Conservation (phyloP, 106 monocot species). For the Dioscorea dumetorum region DNA sequence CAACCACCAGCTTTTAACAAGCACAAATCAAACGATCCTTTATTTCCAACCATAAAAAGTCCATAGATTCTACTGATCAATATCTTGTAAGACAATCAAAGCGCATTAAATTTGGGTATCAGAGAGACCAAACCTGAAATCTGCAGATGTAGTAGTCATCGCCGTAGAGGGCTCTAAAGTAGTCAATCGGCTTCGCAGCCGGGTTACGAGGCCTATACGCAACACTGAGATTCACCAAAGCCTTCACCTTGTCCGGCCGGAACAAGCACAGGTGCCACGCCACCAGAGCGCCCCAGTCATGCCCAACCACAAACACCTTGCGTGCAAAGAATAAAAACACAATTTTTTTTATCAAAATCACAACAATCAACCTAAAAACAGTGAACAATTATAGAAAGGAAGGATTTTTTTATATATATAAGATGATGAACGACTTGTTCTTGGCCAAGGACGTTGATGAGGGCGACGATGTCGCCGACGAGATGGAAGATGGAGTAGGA, state of each 20-base stretch:
- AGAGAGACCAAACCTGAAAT: slow-evolving; percentile 33
- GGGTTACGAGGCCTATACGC: slow-evolving; percentile 18
- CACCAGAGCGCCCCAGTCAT: slow-evolving; percentile 60
- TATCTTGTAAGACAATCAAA: no score
- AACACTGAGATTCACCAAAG: slow-evolving; percentile 45
- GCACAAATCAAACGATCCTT: no score
- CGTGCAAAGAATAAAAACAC: not conserved
- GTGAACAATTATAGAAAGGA: slow-evolving; percentile 1
- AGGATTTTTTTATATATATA: not conserved
- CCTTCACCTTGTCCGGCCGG: slow-evolving; percentile 53
- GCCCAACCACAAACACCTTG: slow-evolving; percentile 66
- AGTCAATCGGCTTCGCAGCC: slow-evolving; percentile 15
- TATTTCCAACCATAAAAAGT: no score
- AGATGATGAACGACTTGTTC: slow-evolving; percentile 16
- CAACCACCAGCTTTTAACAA: no score
- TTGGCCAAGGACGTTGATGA: slow-evolving; percentile 22
- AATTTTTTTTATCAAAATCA: not conserved
- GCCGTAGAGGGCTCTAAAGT: slow-evolving; percentile 17
- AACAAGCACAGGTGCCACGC: slow-evolving; percentile 56
- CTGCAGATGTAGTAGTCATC: slow-evolving; percentile 37
- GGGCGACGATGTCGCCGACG: slow-evolving; percentile 17
- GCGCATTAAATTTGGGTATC: not conserved
- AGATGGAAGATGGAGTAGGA: slow-evolving; percentile 17
- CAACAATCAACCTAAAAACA: not conserved
- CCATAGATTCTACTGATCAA: no score